phyloP scores from a whole-genome alignment of 345 rosid genomes.

The Eucalyptus pauciflora region DNA sequence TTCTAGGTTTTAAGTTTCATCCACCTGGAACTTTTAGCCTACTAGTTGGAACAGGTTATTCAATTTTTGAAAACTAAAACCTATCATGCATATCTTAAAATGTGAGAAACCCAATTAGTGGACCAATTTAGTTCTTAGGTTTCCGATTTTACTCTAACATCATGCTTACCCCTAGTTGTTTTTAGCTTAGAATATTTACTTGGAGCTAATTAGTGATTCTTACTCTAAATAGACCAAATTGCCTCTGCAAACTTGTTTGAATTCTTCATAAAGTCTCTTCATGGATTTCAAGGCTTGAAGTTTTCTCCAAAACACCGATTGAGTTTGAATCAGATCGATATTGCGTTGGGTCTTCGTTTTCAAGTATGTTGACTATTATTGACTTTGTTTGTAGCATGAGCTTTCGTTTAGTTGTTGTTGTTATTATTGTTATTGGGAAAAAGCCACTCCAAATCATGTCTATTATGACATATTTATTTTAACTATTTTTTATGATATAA shows the following conservation, averaged over 20 bases:
- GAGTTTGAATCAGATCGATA: neutral
- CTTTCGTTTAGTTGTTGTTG: neutral
- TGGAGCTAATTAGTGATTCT: neutral
- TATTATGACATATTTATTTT: neutral
- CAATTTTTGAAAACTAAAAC: too few species aligned
- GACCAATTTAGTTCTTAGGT: rapidly evolving
- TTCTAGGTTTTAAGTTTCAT: too few species aligned
- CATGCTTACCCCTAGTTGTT: too few species aligned
- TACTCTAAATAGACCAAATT: neutral
- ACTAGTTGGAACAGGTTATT: rapidly evolving
- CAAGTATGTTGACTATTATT: neutral
- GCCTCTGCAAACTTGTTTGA: neutral
- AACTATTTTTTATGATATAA: too few species aligned
- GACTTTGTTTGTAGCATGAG: neutral
- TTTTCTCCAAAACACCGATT: neutral
- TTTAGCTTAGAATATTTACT: neutral
- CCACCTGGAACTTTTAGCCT: neutral
- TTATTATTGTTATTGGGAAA: too few species aligned
- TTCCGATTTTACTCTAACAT: neutral
- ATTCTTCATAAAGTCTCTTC: neutral
- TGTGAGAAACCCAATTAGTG: neutral
- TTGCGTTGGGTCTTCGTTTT: neutral
- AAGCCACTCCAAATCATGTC: too few species aligned
- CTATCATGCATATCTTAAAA: too few species aligned
- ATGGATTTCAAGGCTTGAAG: neutral